Evolutionary conservation across 805 yeast genomes (phyloP).

Genomic region (Kuraishia ogatae): DNA sequence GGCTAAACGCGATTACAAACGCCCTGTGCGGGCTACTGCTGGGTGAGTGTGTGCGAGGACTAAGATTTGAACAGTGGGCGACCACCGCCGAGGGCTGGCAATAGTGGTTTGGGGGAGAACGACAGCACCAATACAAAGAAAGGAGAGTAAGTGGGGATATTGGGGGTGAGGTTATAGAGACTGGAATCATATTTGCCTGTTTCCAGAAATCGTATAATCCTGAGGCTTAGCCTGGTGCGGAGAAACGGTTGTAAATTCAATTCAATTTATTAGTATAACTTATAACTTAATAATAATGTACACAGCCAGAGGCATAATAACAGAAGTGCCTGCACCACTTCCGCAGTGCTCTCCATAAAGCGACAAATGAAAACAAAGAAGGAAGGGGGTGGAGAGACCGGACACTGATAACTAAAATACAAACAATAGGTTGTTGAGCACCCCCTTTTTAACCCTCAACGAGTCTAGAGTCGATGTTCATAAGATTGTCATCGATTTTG

Average conservation of each 20-base stretch:
- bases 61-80: no score
- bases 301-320: background rate
- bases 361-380: background rate
- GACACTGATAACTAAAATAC: background rate
- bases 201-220: no score
- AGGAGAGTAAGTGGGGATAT: no score
- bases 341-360: background rate
- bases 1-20: background rate
- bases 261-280: background rate
- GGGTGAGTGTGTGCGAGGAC: background rate
- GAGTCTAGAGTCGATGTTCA: constrained; percentile 6
- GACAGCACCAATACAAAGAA: no score
- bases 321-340: background rate
- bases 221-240: no score
- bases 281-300: background rate
- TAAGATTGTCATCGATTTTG: constrained; percentile 5
- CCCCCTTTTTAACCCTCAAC: background rate
- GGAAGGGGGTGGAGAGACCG: background rate
- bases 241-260: no score
- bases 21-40: background rate
- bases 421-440: background rate
- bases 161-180: no score
- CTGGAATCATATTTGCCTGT: no score
- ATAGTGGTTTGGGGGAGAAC: no score
- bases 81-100: no score